These are phyloP conservation scores for Ormosia semicastrata DNA, from an alignment of 306 rosid species.

Conservation along the genomic window DNA sequence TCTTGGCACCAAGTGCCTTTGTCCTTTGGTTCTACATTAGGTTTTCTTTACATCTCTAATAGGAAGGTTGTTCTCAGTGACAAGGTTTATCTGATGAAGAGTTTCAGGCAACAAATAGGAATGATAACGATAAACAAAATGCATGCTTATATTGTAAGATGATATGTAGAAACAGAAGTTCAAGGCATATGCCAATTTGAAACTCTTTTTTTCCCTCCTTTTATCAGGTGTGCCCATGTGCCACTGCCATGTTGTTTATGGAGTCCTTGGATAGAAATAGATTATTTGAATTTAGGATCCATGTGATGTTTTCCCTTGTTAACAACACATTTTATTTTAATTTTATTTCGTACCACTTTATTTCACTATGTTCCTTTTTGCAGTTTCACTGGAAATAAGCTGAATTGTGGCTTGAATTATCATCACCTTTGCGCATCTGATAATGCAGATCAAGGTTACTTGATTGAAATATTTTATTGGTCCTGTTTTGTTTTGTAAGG, in stretches of 20 bases:
- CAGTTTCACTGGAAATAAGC: constrained; percentile 81
- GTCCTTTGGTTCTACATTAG: too few species aligned
- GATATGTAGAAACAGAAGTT: background rate
- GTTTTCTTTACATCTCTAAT: background rate
- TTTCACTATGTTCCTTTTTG: constrained; percentile 29
- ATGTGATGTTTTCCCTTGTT: background rate
- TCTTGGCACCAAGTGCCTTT: too few species aligned
- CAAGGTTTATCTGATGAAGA: background rate
- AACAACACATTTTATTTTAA: background rate
- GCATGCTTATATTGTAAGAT: background rate
- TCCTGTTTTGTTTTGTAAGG: background rate
- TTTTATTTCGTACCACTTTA: background rate
- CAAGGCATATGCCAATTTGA: background rate
- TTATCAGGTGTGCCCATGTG: background rate
- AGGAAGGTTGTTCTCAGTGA: background rate
- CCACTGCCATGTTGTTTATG: background rate
- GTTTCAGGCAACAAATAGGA: background rate
- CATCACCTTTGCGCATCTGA: constrained; percentile 52
- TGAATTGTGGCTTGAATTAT: constrained; percentile 56
- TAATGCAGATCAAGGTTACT: constrained; percentile 59
- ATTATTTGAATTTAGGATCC: background rate
- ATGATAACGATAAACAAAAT: background rate
- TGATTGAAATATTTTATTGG: constrained; percentile 6
- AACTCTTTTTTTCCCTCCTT: background rate
- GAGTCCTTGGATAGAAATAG: background rate